Percentiles rank a stretch among this genome's conserved stretches.
These are phyloP conservation scores for Penicillium paradoxum DNA, from an alignment of 495 filamentous ascomycete genomes.

Conservation along the genomic window DNA sequence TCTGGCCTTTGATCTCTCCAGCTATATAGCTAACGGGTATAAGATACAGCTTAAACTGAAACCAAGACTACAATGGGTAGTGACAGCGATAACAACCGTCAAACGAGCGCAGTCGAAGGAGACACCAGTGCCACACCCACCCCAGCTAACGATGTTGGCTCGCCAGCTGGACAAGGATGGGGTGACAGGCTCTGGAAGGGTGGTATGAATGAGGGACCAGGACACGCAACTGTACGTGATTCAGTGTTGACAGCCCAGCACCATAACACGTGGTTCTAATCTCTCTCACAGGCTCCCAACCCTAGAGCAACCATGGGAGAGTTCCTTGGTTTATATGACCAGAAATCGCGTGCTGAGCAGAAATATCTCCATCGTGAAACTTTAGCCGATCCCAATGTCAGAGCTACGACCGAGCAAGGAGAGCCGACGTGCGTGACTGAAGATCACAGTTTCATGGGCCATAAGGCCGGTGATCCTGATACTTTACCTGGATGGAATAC, in stretches of 20 bases:
- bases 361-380: slow-evolving; percentile 21
- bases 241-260: neutral
- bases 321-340: slow-evolving; percentile 28
- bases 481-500: slow-evolving; percentile 34
- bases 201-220: slow-evolving; percentile 18
- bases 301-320: slow-evolving; percentile 25
- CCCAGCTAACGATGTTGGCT: slow-evolving; percentile 31
- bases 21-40: neutral
- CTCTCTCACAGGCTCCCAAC: slow-evolving; percentile 16
- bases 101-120: slow-evolving; percentile 18
- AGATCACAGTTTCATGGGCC: slow-evolving; percentile 35
- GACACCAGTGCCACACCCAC: slow-evolving; percentile 28
- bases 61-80: slow-evolving; percentile 8
- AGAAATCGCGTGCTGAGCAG: slow-evolving; percentile 28
- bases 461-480: slow-evolving; percentile 29
- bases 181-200: slow-evolving; percentile 22
- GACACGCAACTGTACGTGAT: slow-evolving; percentile 26
- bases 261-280: neutral
- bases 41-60: neutral
- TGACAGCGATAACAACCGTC: slow-evolving; percentile 10
- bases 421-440: slow-evolving; percentile 27
- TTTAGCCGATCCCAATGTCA: neutral
- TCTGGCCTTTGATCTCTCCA: too few relatives aligned
- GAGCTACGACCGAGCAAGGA: slow-evolving; percentile 4
- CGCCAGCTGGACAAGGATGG: slow-evolving; percentile 15